A percentile compares a stretch with the other conserved stretches of the same genome.
Conservation (phyloP, 768 basidiomycete genomes). For the Coprinopsis strossmayeri region DNA sequence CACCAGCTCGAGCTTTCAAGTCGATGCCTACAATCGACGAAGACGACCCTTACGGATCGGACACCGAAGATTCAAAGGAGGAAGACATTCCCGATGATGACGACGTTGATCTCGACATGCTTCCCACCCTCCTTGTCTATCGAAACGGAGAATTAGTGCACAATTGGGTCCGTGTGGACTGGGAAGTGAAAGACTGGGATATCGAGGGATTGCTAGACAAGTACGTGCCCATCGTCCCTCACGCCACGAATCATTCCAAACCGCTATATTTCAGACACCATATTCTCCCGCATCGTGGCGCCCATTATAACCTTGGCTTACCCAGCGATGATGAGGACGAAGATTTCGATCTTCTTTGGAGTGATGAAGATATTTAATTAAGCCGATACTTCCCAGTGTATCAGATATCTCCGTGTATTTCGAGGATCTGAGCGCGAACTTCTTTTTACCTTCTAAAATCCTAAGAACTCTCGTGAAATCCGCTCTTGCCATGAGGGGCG, state of each 20-base stretch:
- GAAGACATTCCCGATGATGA: slow-evolving; percentile 46
- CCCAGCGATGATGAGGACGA: slow-evolving; percentile 40
- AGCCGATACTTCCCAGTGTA: too few relatives aligned
- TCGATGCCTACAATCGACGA: slow-evolving; percentile 21
- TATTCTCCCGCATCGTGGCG: slow-evolving; percentile 19
- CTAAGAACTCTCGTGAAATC: too few relatives aligned
- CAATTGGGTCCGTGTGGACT: slow-evolving; percentile 85
- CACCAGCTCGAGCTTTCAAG: slow-evolving; percentile 11
- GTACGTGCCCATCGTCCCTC: slow-evolving; percentile 30
- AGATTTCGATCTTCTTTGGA: slow-evolving; percentile 45
- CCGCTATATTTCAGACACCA: slow-evolving; percentile 17
- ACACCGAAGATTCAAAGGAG: slow-evolving; percentile 34
- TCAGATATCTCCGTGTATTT: too few relatives aligned
- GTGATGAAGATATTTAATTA: slow-evolving; percentile 34
- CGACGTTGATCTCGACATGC: slow-evolving; percentile 69
- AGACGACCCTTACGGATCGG: slow-evolving; percentile 43
- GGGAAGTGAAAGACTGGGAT: slow-evolving; percentile 69
- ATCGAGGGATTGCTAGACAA: slow-evolving; percentile 61
- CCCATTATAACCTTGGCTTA: slow-evolving; percentile 39
- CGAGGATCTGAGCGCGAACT: background rate
- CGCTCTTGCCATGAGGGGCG: too few relatives aligned
- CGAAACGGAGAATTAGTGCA: slow-evolving; percentile 78
- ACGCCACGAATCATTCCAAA: background rate
- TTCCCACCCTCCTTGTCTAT: slow-evolving; percentile 75
- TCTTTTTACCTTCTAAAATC: too few relatives aligned